Evolutionary conservation across 768 basidiomycete species (phyloP), one percentile per base, ranked within the genome.

Genomic region (Podaxis sp.): DNA sequence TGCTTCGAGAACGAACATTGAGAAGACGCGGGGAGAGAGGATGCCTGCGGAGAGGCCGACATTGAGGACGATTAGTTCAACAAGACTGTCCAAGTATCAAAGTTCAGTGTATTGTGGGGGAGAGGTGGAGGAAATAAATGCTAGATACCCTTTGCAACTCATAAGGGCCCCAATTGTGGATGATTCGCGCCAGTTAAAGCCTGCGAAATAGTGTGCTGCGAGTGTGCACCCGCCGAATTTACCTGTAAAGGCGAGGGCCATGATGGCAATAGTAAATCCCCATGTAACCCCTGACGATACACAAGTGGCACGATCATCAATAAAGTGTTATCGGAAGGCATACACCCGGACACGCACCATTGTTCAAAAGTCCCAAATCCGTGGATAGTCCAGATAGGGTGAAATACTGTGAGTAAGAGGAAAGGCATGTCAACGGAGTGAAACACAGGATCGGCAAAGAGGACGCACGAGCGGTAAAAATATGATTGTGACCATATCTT

Each of bases 21-120:
- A 91, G 75, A 98, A 96, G 6, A 97, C 90, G 25, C 82, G 82
- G 77, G 79, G 67, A 0, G 87, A 82, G 24, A 98, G 79, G 55
- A 96, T 94, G 0, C 86, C 85, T 2, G 92, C 94, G 2, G 82
- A 78, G 2, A 96, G 79, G 2, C 96, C 96, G 65, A 98, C 92
- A 68, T 98, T 99, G 65, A 98, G 86, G 3, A 98, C 96, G 68
- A 98, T 97, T 17, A 98, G 80, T 70, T 97, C 96, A 9, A 98
- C 91, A 4, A 97, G 80, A 24, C 90, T 92, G 55, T 37, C 7
- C 51, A 17, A 46, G 41, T 17, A 11, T 24, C 25, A 24, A 50
- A 24, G 4, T 13, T 50, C 12, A 50, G 22, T 50, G 4, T 1
- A 27, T 24, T 12, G 12, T 13, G 4, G 17, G n/a, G 2, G 50